These are phyloP conservation scores for Colletotrichum sp. DNA, from an alignment of 2,329 filamentous ascomycete genomes.

Conservation along the genomic window DNA sequence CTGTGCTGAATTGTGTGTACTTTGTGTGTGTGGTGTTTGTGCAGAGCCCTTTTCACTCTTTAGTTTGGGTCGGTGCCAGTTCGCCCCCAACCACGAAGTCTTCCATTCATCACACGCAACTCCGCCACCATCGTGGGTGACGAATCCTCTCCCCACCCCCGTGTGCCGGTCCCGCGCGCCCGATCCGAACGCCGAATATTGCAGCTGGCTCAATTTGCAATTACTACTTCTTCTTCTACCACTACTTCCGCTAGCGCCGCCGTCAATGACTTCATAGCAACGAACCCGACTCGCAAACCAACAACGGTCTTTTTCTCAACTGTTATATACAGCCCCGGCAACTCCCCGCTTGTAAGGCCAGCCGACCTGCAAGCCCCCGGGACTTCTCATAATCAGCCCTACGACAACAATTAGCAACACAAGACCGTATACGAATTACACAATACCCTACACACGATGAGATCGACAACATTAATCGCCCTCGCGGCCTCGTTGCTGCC, in stretches of 20 bases:
- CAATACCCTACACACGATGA: conserved; percentile 35
- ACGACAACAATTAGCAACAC: not conserved
- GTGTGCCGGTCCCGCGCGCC: not conserved
- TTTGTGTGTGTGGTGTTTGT: not conserved
- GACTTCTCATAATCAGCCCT: not conserved
- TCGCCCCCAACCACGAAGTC: not conserved
- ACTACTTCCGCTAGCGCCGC: not conserved
- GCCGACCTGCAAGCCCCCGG: not conserved
- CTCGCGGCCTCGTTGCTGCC: conserved; percentile 32
- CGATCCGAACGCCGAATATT: not conserved
- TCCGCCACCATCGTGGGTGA: conserved; percentile 20
- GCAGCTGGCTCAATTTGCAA: not conserved
- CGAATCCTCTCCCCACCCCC: conserved; percentile 17
- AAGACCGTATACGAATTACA: not conserved
- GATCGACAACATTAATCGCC: conserved; percentile 31
- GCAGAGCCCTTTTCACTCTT: not conserved
- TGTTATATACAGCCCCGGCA: conserved; percentile 1
- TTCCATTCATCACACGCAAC: conserved; percentile 8
- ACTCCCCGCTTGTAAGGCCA: not conserved
- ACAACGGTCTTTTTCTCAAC: not conserved
- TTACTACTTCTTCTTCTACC: not conserved
- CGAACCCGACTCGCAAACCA: not conserved
- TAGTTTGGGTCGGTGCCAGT: not conserved
- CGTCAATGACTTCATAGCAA: conserved; percentile 20
- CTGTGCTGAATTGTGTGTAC: not conserved